These are phyloP conservation scores for Lachnellula subtilissima DNA, from an alignment of 2,329 filamentous ascomycete genomes.

Conservation along the genomic window DNA sequence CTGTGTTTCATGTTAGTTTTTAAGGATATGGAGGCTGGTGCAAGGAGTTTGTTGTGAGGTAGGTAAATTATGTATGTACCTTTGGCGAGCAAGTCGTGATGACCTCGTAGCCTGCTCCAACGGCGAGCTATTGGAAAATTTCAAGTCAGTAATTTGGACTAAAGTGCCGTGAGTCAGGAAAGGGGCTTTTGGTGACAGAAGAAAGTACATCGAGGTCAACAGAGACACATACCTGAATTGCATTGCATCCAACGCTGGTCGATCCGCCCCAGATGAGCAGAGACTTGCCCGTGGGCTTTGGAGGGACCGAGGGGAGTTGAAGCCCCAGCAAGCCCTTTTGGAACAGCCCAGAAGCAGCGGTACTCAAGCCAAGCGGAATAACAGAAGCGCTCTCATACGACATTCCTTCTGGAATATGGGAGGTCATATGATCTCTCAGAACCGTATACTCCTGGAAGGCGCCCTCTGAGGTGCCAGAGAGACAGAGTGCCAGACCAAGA, in stretches of 20 bases:
- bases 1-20: background rate
- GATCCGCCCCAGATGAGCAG: conserved; percentile 18
- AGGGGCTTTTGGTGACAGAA: background rate
- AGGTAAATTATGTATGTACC: background rate
- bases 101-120: conserved; percentile 38
- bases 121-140: conserved; percentile 28
- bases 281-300: conserved; percentile 15
- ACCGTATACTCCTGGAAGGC: conserved; percentile 11
- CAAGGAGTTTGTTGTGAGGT: background rate
- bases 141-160: too few species aligned
- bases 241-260: conserved; percentile 25
- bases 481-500: conserved; percentile 25
- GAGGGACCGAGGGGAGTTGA: background rate
- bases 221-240: conserved; percentile 33
- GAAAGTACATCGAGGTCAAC: background rate
- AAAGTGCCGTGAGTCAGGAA: too few species aligned
- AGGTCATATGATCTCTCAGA: background rate
- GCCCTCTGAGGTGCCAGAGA: conserved; percentile 25
- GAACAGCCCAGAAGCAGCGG: conserved; percentile 21
- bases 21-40: background rate
- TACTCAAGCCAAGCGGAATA: conserved; percentile 29
- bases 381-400: conserved; percentile 28
- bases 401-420: conserved; percentile 22
- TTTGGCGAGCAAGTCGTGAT: conserved; percentile 34
- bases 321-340: conserved; percentile 9